Evolutionary conservation across 441 rosid genomes (phyloP).

Genomic region (Corymbia citriodora): DNA sequence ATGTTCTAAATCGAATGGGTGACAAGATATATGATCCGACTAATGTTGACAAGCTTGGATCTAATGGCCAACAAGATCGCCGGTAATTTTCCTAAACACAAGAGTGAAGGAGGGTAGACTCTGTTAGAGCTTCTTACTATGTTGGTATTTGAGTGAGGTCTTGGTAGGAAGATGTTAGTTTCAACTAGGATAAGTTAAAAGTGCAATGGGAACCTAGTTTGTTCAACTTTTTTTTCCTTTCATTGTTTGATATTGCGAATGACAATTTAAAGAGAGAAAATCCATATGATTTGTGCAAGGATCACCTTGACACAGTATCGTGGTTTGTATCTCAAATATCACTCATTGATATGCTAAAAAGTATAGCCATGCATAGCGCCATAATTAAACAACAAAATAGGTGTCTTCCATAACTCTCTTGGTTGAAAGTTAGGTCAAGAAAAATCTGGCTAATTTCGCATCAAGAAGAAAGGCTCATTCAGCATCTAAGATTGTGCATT

Average conservation of each 20-base stretch:
- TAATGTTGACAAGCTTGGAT: no score
- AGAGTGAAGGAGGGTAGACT: neutral
- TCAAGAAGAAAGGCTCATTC: neutral
- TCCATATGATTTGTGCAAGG: neutral
- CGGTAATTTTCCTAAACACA: fast-evolving
- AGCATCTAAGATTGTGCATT: neutral
- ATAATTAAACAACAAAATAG: neutral
- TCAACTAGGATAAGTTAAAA: neutral
- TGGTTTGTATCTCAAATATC: neutral
- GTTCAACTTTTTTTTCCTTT: neutral
- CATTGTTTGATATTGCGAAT: neutral
- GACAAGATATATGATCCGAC: neutral
- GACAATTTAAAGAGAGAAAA: neutral
- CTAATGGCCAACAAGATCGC: fast-evolving
- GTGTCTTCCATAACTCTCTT: neutral
- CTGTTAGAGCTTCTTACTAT: neutral
- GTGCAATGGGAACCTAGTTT: neutral
- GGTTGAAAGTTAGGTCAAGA: neutral
- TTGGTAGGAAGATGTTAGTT: neutral
- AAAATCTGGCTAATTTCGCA: neutral
- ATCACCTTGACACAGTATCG: neutral
- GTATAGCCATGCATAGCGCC: neutral
- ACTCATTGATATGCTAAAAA: neutral
- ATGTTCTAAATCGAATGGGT: neutral
- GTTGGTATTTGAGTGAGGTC: neutral